Evolutionary conservation across 1,139 yeast species (phyloP), one percentile per base, ranked within the genome.

Genomic region (Hanseniaspora gamundiae): DNA sequence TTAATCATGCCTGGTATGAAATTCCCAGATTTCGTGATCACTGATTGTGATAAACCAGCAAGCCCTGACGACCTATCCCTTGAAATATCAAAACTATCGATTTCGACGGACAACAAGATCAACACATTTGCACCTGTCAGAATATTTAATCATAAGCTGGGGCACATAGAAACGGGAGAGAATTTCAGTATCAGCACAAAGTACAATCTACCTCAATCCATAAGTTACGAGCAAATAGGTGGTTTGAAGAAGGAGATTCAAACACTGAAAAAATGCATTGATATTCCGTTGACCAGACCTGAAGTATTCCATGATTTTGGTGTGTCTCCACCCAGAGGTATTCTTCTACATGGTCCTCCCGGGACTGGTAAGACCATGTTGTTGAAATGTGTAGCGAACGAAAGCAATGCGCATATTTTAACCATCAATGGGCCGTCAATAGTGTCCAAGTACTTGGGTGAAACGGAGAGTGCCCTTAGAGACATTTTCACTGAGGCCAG

Each of bases 351-450:
- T 64, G 99, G 99, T 0, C 95, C 97, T 2, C 94, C 97, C 2
- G 99, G 99, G 1, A 88, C 97, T 0, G 99, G 99, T 45, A 91
- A 91, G 60, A 85, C 97, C 1, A 77, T 88, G 86, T 69, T 91
- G 14, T 67, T 93, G 39, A 71, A 85, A 45, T 83, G 95, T 30
- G 79, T 91, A 11, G 94, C 95, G 0, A 68, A 73, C 46, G 82
- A 80, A 44, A 60, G 65, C 4, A 70, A 76, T 49, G 94, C 94
- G 0, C 97, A 88, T 61, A 78, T 88, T 0, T 69, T 88, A 41
- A 78, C 85, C 2, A 81, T 91, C 24, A 83, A 84, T 57, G 95
- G 97, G 0, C 95, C 97, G 1, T 80, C 94, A 0, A 83, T 91
- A 44, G 91, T 87, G 2, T 85, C 95, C 4, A 87, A 87, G 58